Evolutionary conservation across 345 rosid genomes (phyloP).

Genomic region (Citrus australasica): DNA sequence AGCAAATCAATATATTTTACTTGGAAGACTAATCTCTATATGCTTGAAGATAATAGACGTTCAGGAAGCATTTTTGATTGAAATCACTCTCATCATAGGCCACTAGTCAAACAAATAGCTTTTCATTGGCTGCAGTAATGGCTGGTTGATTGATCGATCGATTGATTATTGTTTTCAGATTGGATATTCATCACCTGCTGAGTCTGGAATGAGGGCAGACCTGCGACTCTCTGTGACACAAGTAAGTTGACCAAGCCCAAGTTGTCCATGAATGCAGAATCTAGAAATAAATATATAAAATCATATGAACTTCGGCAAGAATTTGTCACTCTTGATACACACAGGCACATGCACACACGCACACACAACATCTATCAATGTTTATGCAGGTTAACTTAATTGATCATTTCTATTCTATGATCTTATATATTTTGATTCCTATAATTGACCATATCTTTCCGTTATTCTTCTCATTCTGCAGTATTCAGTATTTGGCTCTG

Average conservation of each 20-base stretch:
- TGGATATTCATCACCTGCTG: slow-evolving; percentile 42
- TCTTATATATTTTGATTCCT: neutral
- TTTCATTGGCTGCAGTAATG: neutral
- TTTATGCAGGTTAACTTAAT: too few species aligned
- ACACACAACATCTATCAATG: too few species aligned
- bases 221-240: slow-evolving; percentile 30
- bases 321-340: too few species aligned
- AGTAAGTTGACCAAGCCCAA: slow-evolving; percentile 3
- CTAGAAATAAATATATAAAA: too few species aligned
- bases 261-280: too few species aligned
- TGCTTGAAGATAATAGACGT: neutral
- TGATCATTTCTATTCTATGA: too few species aligned
- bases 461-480: slow-evolving; percentile 4
- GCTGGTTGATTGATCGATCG: neutral
- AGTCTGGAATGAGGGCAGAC: slow-evolving; percentile 38
- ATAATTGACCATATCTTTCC: neutral
- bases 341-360: too few species aligned
- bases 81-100: neutral
- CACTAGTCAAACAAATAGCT: neutral
- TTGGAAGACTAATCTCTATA: too few species aligned
- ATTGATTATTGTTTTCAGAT: slow-evolving; percentile 12
- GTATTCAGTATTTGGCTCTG: slow-evolving; percentile 41
- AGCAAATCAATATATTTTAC: too few species aligned
- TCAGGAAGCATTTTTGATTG: neutral
- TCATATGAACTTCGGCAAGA: too few species aligned